Conservation (phyloP, 352 stramenopile species). For the Phytophthora fragariaefolia region DNA sequence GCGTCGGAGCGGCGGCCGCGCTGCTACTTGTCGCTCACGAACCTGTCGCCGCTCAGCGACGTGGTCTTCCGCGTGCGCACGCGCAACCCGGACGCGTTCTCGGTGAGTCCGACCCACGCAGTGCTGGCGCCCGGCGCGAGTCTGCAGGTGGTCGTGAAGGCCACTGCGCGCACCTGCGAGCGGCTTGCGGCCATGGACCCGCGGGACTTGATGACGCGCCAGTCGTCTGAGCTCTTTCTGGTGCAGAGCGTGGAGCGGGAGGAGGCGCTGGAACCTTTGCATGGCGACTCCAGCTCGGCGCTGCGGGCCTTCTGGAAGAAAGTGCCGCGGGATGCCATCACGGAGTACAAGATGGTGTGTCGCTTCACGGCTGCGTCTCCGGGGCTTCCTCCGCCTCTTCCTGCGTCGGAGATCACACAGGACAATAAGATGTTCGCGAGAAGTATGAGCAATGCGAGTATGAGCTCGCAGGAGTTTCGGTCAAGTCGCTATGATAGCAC, state of each 20-base stretch:
- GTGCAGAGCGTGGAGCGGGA: slow-evolving; percentile 64
- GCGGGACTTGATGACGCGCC: slow-evolving; percentile 39
- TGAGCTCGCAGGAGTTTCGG: slow-evolving; percentile 23
- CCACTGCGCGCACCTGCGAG: slow-evolving; percentile 39
- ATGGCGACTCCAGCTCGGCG: slow-evolving; percentile 40
- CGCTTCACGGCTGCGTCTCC: slow-evolving; percentile 38
- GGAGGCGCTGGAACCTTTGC: slow-evolving; percentile 47
- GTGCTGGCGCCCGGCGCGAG: slow-evolving; percentile 50
- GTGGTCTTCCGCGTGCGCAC: slow-evolving; percentile 82
- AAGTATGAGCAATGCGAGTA: slow-evolving; percentile 32
- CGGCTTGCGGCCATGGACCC: slow-evolving; percentile 45
- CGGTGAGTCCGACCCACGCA: slow-evolving; percentile 72
- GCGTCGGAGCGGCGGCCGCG: slow-evolving; percentile 20
- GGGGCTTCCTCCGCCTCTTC: neutral
- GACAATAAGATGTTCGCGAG: slow-evolving; percentile 20
- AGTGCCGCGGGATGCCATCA: slow-evolving; percentile 56
- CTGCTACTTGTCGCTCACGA: slow-evolving; percentile 60
- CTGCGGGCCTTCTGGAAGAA: slow-evolving; percentile 66
- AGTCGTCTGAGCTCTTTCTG: slow-evolving; percentile 56
- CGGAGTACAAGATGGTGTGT: slow-evolving; percentile 73
- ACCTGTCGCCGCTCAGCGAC: slow-evolving; percentile 65
- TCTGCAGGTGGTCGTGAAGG: slow-evolving; percentile 46
- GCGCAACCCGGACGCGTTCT: slow-evolving; percentile 79
- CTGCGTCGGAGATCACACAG: slow-evolving; percentile 8
- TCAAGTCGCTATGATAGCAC: slow-evolving; percentile 28